Percentiles rank a stretch among this genome's conserved stretches.
phyloP scores from a whole-genome alignment of 352 stramenopile species.

The Blastocystis sp. region DNA sequence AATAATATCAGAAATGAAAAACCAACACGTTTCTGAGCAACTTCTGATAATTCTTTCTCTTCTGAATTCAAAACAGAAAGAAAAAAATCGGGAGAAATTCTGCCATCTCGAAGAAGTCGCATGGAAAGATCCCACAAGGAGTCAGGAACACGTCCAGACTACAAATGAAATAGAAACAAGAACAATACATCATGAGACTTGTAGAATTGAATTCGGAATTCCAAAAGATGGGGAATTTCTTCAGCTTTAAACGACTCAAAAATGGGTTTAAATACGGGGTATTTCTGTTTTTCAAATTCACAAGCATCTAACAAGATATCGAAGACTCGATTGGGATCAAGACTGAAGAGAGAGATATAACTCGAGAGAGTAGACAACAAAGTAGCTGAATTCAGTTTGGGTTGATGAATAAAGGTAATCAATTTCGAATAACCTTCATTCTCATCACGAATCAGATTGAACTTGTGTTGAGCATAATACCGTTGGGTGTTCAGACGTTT shows the following conservation, averaged over 20 bases:
- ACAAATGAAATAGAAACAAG: background rate
- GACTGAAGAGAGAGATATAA: slow-evolving; percentile 23
- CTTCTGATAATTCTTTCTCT: background rate
- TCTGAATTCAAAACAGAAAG: background rate
- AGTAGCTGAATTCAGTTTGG: background rate
- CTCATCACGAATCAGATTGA: slow-evolving; percentile 58
- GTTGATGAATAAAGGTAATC: slow-evolving; percentile 39
- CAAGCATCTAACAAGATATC: slow-evolving; percentile 51
- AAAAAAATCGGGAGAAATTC: background rate
- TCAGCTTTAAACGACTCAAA: slow-evolving; percentile 34
- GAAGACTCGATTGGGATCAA: slow-evolving; percentile 53
- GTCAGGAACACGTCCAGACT: background rate
- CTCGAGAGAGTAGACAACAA: background rate
- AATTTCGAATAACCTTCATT: slow-evolving; percentile 56
- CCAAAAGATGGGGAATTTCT: slow-evolving; percentile 16
- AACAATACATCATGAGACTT: background rate
- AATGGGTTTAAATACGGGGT: background rate
- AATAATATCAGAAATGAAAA: background rate
- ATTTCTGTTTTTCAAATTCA: slow-evolving; percentile 43
- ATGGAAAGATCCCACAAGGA: background rate
- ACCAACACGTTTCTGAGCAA: slow-evolving; percentile 5
- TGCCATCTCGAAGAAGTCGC: background rate
- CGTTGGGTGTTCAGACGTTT: slow-evolving; percentile 39
- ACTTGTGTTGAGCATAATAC: slow-evolving; percentile 50
- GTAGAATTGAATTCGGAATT: slow-evolving; percentile 30